Evolutionary conservation across 495 filamentous ascomycete genomes (phyloP).

Genomic region (Parathielavia appendiculata): DNA sequence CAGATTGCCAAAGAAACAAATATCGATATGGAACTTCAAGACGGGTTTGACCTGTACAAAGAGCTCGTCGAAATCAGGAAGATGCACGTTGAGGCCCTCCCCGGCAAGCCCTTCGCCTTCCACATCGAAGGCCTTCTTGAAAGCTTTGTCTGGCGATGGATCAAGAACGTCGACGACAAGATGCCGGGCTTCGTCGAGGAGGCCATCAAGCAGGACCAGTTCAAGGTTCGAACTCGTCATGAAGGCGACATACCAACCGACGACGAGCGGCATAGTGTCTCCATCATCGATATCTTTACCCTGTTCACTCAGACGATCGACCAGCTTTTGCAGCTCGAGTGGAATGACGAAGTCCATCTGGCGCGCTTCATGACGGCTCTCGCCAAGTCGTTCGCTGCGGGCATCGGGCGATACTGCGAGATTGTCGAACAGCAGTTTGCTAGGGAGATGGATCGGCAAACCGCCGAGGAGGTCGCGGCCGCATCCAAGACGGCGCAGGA

Average conservation of each 20-base stretch:
- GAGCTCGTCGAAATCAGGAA: conserved; percentile 76
- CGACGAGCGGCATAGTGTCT: conserved; percentile 85
- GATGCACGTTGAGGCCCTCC: conserved; percentile 68
- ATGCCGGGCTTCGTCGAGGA: conserved; percentile 82
- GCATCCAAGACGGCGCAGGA: conserved; percentile 79
- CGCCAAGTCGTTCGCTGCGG: conserved; percentile 77
- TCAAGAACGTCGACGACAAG: conserved; percentile 70
- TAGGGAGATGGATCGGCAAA: conserved; percentile 87
- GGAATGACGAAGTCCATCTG: conserved; percentile 89
- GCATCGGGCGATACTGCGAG: conserved; percentile 87
- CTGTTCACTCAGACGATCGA: conserved; percentile 88
- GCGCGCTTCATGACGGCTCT: conserved; percentile 97
- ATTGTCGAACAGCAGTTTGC: conserved; percentile 79
- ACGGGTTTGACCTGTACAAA: conserved; percentile 90
- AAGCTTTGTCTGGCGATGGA: conserved; percentile 94
- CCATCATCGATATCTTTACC: conserved; percentile 88
- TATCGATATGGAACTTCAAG: conserved; percentile 77
- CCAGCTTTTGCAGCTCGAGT: conserved; percentile 76
- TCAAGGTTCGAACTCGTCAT: conserved; percentile 60
- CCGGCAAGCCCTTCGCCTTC: conserved; percentile 66
- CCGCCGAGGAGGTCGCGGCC: conserved; percentile 78
- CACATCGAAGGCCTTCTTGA: conserved; percentile 79
- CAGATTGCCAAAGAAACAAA: conserved; percentile 59
- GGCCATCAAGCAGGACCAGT: conserved; percentile 82
- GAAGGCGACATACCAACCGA: conserved; percentile 60